Evolutionary conservation across 2,329 filamentous ascomycete species (phyloP).

Genomic region (Alternaria metachromatica): DNA sequence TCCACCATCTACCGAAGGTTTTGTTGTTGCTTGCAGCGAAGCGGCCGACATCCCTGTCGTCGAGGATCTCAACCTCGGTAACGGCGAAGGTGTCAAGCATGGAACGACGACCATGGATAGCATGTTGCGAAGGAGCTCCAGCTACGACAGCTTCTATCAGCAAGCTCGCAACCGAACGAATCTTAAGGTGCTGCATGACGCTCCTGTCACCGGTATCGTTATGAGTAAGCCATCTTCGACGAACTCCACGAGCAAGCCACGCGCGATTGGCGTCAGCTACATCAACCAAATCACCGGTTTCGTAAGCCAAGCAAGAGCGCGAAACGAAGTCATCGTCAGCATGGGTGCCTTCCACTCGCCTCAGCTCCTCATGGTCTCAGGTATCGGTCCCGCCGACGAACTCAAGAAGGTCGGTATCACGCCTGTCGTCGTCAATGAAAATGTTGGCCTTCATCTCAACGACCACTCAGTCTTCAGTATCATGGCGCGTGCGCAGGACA

Average conservation of each 20-base stretch:
- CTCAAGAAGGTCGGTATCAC: slow-evolving; percentile 32
- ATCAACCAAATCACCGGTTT: slow-evolving; percentile 33
- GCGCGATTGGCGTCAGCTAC: slow-evolving; percentile 37
- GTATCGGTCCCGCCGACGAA: slow-evolving; percentile 41
- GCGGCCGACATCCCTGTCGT: slow-evolving; percentile 41
- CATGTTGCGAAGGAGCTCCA: slow-evolving; percentile 30
- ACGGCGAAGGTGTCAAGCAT: slow-evolving; percentile 41
- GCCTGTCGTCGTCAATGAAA: slow-evolving; percentile 37
- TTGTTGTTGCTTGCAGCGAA: slow-evolving; percentile 37
- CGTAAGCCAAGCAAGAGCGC: slow-evolving; percentile 36
- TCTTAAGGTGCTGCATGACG: slow-evolving; percentile 34
- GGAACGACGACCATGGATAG: slow-evolving; percentile 35
- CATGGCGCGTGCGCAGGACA: slow-evolving; percentile 32
- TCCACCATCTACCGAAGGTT: slow-evolving; percentile 33
- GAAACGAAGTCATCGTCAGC: slow-evolving; percentile 36
- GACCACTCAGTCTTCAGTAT: slow-evolving; percentile 37
- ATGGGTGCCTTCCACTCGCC: slow-evolving; percentile 47
- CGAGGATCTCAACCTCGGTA: slow-evolving; percentile 41
- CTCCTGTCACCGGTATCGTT: slow-evolving; percentile 36
- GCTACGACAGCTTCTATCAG: slow-evolving; percentile 41
- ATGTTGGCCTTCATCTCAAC: slow-evolving; percentile 36
- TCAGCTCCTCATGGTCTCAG: slow-evolving; percentile 50
- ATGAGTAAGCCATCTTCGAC: slow-evolving; percentile 12
- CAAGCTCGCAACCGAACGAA: slow-evolving; percentile 38
- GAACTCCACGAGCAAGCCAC: slow-evolving; percentile 12